Percentiles rank a stretch among this genome's conserved stretches.
These are phyloP conservation scores for Vigna reflexopilosa DNA, from an alignment of 306 rosid genomes.

Conservation along the genomic window DNA sequence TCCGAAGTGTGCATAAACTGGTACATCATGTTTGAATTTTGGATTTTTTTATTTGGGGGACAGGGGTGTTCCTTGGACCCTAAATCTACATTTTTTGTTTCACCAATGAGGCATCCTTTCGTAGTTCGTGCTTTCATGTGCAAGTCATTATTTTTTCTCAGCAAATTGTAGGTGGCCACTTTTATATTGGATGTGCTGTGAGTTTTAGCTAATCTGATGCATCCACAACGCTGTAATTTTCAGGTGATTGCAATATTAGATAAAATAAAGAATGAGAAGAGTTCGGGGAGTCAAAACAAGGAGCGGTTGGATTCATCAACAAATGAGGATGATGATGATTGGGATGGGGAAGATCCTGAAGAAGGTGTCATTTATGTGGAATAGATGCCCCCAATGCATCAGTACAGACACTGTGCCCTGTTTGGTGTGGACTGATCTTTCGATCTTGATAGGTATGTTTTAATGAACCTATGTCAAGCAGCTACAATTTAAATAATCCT, in stretches of 20 bases:
- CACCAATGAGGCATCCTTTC: no score
- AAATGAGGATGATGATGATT: constrained; percentile 55
- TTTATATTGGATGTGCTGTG: not conserved
- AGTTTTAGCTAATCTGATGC: constrained; percentile 36
- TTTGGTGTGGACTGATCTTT: constrained; percentile 40
- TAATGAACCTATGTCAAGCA: constrained; percentile 22
- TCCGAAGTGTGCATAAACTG: not conserved
- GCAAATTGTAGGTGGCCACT: not conserved
- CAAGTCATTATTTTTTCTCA: not conserved
- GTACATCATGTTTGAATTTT: not conserved
- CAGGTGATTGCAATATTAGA: constrained; percentile 94
- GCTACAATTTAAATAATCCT: constrained; percentile 23
- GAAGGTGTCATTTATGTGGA: constrained; percentile 80
- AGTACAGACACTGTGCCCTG: constrained; percentile 10
- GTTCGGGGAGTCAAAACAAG: constrained; percentile 35
- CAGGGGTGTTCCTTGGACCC: not conserved
- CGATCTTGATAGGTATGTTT: constrained; percentile 58
- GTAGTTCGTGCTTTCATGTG: not conserved
- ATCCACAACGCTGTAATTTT: constrained; percentile 35
- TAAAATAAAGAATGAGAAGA: constrained; percentile 74
- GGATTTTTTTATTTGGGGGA: not conserved
- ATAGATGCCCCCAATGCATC: constrained; percentile 51
- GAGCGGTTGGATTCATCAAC: constrained; percentile 55
- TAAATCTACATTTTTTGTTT: not conserved
- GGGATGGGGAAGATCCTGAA: constrained; percentile 77